Conservation (phyloP, 2,329 filamentous ascomycete genomes). For the Penicillium crustosum region DNA sequence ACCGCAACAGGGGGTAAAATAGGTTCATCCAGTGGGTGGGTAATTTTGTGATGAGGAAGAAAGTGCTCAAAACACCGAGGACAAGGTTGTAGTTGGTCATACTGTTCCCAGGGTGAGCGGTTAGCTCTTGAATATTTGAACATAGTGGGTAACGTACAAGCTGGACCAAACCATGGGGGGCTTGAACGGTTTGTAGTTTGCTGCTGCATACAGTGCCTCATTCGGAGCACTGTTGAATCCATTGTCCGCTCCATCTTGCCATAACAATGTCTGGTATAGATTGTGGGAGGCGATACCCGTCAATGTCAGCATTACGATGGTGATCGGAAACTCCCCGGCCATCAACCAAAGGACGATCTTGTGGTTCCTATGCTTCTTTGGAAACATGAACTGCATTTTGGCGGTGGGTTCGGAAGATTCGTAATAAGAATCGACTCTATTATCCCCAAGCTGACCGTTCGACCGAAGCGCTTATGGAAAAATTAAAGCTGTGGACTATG, state of each 20-base stretch:
- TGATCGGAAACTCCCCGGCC: constrained; percentile 56
- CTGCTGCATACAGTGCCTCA: constrained; percentile 56
- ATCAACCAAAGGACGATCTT: constrained; percentile 55
- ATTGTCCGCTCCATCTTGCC: constrained; percentile 61
- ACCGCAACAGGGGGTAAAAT: constrained; percentile 58
- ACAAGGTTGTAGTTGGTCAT: constrained; percentile 62
- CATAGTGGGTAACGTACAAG: constrained; percentile 49
- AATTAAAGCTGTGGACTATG: constrained; percentile 10
- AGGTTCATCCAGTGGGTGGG: constrained; percentile 58
- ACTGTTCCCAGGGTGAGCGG: constrained; percentile 37
- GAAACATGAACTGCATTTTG: constrained; percentile 46
- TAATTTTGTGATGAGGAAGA: constrained; percentile 59
- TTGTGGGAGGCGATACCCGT: constrained; percentile 63
- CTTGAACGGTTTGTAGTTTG: constrained; percentile 58
- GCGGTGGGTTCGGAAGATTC: constrained; percentile 2
- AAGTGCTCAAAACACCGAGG: constrained; percentile 60
- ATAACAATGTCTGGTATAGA: constrained; percentile 60
- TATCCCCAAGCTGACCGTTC: background rate
- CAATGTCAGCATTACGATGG: constrained; percentile 58
- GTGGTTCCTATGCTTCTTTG: constrained; percentile 56
- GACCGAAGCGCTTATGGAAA: constrained; percentile 2
- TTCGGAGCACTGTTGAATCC: constrained; percentile 63
- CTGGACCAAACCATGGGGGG: constrained; percentile 60
- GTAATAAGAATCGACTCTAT: constrained; percentile 1
- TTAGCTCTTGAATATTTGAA: background rate